Conservation (phyloP, 2,329 filamentous ascomycete genomes). For the Neobulgaria alba region DNA sequence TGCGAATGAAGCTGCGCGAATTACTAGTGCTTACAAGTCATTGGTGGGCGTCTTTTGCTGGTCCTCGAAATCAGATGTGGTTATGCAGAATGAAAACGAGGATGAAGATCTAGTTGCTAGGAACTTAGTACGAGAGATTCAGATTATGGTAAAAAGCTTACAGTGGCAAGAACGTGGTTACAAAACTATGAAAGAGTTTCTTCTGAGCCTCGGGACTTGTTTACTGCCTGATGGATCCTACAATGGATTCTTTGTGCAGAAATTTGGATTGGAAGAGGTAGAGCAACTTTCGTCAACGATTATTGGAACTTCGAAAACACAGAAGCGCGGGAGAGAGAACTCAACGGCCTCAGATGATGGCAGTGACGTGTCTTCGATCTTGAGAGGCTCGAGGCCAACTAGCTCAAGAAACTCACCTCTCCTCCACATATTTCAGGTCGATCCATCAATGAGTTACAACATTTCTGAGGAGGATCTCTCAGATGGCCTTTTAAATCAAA, state of each 20-base stretch:
- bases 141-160: slow-evolving; percentile 7
- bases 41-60: slow-evolving; percentile 18
- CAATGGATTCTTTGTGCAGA: slow-evolving; percentile 19
- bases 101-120: not conserved
- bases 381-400: not conserved
- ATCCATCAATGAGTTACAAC: too few relatives aligned
- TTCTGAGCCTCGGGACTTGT: slow-evolving; percentile 13
- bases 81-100: slow-evolving; percentile 7
- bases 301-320: too few relatives aligned
- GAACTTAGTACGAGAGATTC: slow-evolving; percentile 1
- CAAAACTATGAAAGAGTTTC: slow-evolving; percentile 18
- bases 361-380: too few relatives aligned
- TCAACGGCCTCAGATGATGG: too few relatives aligned
- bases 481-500: too few relatives aligned
- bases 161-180: slow-evolving; percentile 13
- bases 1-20: slow-evolving; percentile 8
- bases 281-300: too few relatives aligned
- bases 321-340: too few relatives aligned
- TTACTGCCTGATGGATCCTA: slow-evolving; percentile 10
- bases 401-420: not conserved
- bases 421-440: not conserved
- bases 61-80: slow-evolving; percentile 15
- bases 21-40: slow-evolving; percentile 16
- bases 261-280: slow-evolving; percentile 6
- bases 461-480: too few relatives aligned